Evolutionary conservation across 768 basidiomycete genomes (phyloP).

Genomic region (Lenzites betulinus): DNA sequence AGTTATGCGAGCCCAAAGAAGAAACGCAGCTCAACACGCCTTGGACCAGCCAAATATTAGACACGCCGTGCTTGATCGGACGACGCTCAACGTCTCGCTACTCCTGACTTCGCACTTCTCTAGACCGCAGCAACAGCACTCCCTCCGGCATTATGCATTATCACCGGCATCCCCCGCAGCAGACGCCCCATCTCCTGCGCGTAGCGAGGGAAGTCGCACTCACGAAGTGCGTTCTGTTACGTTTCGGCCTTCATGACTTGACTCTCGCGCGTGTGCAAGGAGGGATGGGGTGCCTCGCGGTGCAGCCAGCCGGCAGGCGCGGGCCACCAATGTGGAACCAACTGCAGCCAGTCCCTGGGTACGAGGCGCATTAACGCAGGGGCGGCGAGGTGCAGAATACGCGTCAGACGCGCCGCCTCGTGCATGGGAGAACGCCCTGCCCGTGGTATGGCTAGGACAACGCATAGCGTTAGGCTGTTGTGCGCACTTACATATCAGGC

Average conservation of each 20-base stretch:
- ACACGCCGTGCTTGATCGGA: too few relatives aligned
- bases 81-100: too few relatives aligned
- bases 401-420: background rate
- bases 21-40: too few relatives aligned
- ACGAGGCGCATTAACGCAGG: too few relatives aligned
- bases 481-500: background rate
- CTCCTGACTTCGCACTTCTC: background rate
- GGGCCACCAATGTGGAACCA: too few relatives aligned
- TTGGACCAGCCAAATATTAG: too few relatives aligned
- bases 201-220: background rate
- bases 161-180: background rate
- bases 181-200: background rate
- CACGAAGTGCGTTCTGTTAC: background rate
- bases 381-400: background rate
- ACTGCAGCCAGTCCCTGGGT: too few relatives aligned
- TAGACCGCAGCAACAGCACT: background rate
- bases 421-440: background rate
- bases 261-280: background rate
- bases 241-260: background rate
- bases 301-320: too few relatives aligned
- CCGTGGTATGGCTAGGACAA: background rate
- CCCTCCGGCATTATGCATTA: background rate
- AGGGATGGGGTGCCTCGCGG: background rate
- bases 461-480: background rate
- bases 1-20: too few relatives aligned